Percentiles rank a stretch among this genome's conserved stretches.
These are phyloP conservation scores for Gossypium sturtianum DNA, from an alignment of 345 rosid genomes.

Conservation along the genomic window DNA sequence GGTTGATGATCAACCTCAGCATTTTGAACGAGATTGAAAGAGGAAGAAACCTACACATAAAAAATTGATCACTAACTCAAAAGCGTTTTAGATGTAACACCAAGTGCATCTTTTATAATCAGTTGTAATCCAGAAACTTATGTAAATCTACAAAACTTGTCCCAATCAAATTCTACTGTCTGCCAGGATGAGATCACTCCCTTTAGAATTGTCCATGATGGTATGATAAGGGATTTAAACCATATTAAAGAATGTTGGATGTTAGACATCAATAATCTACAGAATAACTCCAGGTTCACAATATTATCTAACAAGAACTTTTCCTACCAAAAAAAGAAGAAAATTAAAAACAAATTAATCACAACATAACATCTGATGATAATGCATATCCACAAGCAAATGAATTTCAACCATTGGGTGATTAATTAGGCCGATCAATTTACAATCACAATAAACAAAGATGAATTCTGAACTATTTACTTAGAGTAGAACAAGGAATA, in stretches of 20 bases:
- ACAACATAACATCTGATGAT: not conserved
- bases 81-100: not conserved
- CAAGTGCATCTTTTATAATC: not conserved
- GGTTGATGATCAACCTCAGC: conserved; percentile 21
- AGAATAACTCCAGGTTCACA: not conserved
- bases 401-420: not conserved
- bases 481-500: not conserved
- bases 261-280: not conserved
- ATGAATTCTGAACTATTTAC: not conserved
- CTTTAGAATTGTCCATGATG: not conserved
- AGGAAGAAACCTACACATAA: conserved; percentile 11
- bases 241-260: not conserved
- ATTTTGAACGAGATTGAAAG: conserved; percentile 24
- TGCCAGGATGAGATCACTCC: not conserved
- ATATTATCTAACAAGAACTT: not conserved
- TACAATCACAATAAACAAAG: not conserved
- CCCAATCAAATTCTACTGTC: not conserved
- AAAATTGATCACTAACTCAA: not conserved
- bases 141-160: not conserved
- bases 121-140: not conserved
- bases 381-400: not conserved
- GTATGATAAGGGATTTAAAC: not conserved
- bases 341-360: not conserved
- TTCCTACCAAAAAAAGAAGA: not conserved
- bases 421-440: not conserved